Base-by-base conservation (phyloP, 2,329 filamentous ascomycete species). In the Eutypa lata region DNA sequence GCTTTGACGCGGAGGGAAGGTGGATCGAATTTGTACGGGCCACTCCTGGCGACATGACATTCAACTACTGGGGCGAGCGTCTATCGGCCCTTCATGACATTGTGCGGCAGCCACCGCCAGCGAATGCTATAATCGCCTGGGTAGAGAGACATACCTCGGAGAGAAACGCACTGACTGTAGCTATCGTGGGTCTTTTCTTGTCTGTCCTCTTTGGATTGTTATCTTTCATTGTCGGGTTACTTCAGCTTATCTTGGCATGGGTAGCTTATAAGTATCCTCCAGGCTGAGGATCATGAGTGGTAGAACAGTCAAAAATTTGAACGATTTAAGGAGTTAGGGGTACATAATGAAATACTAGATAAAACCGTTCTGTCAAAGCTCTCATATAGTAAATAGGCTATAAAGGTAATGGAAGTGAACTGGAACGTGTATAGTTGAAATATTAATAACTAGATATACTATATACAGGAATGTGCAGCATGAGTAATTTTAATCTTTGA, bases 121-220 rank as follows among this genome's bases (percentile, higher is more conserved):
- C 43, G 18, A 55, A 55, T 22, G 47, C 31, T 4, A 10, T 55
- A 13, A 42, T 55, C 13, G 43, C 53, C 18, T 55, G 51, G 53
- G 50, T 55, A 11, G 53, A 55, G 44, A 52, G 53, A 37, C 53
- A 53, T 18, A 53, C 53, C 3, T 55, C 51, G 7, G 53, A 55
- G 33, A 50, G 53, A 18, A 55, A 53, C 37, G 53, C 53, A 14
- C 38, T 55, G 22, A 55, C 53, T 22, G 53, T 50, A 3, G 53
- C 53, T 14, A 55, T 55, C n/a, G 22, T 42, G 11, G 53, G 50
- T 0, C 33, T 52, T 11, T 54, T 51, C 19, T 24, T 52, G 19
- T 31, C 53, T 3, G 53, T 47, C 2, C 24, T 54, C 16, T 48
- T 54, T 40, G 53, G 49, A 3, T 22, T 53, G 47, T 28, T 56